Conservation (phyloP, 2,329 filamentous ascomycete genomes). For the Pseudopyricularia javanii region DNA sequence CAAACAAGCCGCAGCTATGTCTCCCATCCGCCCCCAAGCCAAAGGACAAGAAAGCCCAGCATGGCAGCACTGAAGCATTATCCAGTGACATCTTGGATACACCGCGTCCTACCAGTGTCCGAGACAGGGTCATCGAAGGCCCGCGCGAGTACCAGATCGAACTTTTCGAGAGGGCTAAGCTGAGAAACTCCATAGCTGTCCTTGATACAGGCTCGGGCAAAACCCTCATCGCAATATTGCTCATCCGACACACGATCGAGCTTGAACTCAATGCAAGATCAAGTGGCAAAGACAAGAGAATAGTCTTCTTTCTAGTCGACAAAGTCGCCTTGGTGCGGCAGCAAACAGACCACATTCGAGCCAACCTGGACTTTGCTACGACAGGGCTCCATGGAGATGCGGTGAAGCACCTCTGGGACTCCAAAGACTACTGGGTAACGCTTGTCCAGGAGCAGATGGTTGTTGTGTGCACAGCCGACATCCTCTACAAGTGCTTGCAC, state of each 20-base stretch:
- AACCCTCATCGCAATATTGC: slow-evolving; percentile 83
- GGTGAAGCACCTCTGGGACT: slow-evolving; percentile 23
- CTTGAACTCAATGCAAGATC: slow-evolving; percentile 62
- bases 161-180: slow-evolving; percentile 77
- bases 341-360: slow-evolving; percentile 69
- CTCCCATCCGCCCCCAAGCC: neutral
- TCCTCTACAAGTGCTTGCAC: slow-evolving; percentile 66
- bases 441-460: slow-evolving; percentile 57
- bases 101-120: slow-evolving; percentile 11
- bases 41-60: neutral
- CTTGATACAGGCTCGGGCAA: slow-evolving; percentile 93
- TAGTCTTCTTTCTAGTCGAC: slow-evolving; percentile 80
- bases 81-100: neutral
- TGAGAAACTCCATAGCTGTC: slow-evolving; percentile 81
- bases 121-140: slow-evolving; percentile 53
- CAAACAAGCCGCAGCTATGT: slow-evolving; percentile 23
- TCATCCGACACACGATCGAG: slow-evolving; percentile 66
- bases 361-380: slow-evolving; percentile 68
- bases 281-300: slow-evolving; percentile 44
- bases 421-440: slow-evolving; percentile 35
- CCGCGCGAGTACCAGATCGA: slow-evolving; percentile 88
- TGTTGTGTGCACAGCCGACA: slow-evolving; percentile 84
- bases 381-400: slow-evolving; percentile 65
- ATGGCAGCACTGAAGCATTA: neutral
- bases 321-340: slow-evolving; percentile 86